Evolutionary conservation across 305 asterid genomes (phyloP).

Genomic region (Rubia occidens): DNA sequence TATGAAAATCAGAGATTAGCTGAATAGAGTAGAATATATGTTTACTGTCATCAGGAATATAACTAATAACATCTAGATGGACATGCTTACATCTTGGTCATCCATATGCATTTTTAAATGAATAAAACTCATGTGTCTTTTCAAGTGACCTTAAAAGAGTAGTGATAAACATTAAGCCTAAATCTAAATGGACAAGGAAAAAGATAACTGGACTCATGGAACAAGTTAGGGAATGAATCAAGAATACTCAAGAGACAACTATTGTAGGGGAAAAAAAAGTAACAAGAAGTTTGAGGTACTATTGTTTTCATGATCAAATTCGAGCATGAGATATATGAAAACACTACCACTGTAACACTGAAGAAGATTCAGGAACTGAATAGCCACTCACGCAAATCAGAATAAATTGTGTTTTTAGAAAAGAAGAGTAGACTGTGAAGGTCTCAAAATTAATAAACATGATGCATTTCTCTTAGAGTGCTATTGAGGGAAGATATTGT

Average conservation of each 20-base stretch:
- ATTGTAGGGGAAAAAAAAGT: neutral
- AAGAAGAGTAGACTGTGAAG: neutral
- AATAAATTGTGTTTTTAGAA: neutral
- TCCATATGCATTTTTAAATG: neutral
- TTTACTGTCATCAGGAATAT: neutral
- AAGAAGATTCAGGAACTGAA: neutral
- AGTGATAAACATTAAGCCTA: slow-evolving; percentile 10
- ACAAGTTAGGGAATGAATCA: neutral
- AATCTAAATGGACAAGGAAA: neutral
- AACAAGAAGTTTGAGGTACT: neutral
- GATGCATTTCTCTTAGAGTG: neutral
- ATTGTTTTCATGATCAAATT: neutral
- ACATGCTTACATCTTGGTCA: neutral
- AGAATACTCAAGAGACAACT: neutral
- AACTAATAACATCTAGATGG: neutral
- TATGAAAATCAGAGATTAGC: neutral
- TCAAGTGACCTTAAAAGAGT: neutral
- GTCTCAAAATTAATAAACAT: neutral
- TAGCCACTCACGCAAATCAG: neutral
- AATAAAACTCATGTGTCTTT: neutral
- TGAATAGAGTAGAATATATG: neutral
- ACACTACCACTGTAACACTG: neutral
- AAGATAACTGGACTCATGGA: neutral
- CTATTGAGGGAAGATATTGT: neutral
- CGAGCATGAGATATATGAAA: neutral